These are phyloP conservation scores for Lipomyces oligophaga DNA, from an alignment of 805 yeast genomes.

Conservation along the genomic window DNA sequence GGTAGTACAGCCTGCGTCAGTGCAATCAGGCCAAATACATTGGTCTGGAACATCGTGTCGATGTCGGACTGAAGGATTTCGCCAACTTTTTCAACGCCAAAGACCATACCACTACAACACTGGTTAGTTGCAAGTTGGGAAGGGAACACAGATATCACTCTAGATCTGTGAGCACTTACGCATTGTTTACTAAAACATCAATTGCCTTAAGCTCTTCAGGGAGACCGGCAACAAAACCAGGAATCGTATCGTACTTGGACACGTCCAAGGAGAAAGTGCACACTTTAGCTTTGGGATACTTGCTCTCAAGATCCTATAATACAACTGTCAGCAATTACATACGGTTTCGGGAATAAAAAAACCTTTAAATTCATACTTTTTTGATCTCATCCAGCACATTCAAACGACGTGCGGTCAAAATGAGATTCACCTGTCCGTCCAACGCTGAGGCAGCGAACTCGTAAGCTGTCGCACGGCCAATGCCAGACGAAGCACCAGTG, in stretches of 20 bases:
- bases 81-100: slow-evolving; percentile 77
- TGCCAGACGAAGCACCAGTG: slow-evolving; percentile 95
- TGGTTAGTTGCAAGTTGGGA: not conserved
- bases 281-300: slow-evolving; percentile 49
- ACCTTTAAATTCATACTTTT: slow-evolving; percentile 33
- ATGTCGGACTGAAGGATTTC: slow-evolving; percentile 60
- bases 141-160: not conserved
- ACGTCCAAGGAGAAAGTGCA: slow-evolving; percentile 54
- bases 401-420: slow-evolving; percentile 78
- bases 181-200: slow-evolving; percentile 63
- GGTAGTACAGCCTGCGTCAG: slow-evolving; percentile 77
- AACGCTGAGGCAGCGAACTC: slow-evolving; percentile 81
- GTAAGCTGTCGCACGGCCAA: slow-evolving; percentile 86
- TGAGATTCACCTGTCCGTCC: slow-evolving; percentile 63
- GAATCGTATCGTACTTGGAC: slow-evolving; percentile 49
- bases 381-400: slow-evolving; percentile 50
- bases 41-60: slow-evolving; percentile 74
- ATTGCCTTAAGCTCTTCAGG: slow-evolving; percentile 55
- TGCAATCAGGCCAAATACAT: slow-evolving; percentile 79
- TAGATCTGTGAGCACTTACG: slow-evolving; percentile 35
- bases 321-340: not conserved
- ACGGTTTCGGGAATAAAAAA: not conserved
- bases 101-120: slow-evolving; percentile 49
- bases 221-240: slow-evolving; percentile 49
- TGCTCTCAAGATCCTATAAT: slow-evolving; percentile 39